Evolutionary conservation across 768 basidiomycete genomes (phyloP).

Genomic region (Cyclocybe aegerita): DNA sequence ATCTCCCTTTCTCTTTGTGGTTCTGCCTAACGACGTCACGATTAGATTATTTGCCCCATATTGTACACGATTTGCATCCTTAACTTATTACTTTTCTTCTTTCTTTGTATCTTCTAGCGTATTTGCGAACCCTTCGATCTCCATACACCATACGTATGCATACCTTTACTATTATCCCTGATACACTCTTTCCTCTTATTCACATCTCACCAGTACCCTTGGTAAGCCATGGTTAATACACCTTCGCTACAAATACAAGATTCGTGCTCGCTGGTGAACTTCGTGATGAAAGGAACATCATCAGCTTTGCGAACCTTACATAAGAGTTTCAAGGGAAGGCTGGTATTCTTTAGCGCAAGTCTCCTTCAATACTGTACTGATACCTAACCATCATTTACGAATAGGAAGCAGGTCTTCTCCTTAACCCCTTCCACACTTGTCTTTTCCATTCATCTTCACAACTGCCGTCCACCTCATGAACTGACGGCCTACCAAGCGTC

Average conservation of each 20-base stretch:
- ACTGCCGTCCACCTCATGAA: constrained; percentile 10
- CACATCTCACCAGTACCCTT: no score
- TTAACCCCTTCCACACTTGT: constrained; percentile 1
- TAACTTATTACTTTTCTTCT: constrained; percentile 6
- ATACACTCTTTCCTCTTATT: no score
- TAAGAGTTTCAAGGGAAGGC: no score
- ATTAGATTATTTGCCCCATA: background rate
- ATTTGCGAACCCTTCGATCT: constrained; percentile 2
- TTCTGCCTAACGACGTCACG: background rate
- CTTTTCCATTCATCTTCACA: background rate
- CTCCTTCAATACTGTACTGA: no score
- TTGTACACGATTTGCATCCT: constrained; percentile 5
- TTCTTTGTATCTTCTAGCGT: background rate
- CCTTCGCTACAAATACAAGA: no score
- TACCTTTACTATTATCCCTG: no score
- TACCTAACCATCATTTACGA: background rate
- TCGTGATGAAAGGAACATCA: no score
- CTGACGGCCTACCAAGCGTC: constrained; percentile 5
- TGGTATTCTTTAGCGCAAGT: no score
- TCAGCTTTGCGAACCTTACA: no score
- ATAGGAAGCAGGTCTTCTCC: constrained; percentile 15
- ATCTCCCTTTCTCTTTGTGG: constrained; percentile 1
- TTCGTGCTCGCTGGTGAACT: no score
- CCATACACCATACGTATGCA: background rate
- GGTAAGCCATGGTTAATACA: no score